phyloP scores from a whole-genome alignment of 306 rosid species.

The Herpetospermum pedunculosum region DNA sequence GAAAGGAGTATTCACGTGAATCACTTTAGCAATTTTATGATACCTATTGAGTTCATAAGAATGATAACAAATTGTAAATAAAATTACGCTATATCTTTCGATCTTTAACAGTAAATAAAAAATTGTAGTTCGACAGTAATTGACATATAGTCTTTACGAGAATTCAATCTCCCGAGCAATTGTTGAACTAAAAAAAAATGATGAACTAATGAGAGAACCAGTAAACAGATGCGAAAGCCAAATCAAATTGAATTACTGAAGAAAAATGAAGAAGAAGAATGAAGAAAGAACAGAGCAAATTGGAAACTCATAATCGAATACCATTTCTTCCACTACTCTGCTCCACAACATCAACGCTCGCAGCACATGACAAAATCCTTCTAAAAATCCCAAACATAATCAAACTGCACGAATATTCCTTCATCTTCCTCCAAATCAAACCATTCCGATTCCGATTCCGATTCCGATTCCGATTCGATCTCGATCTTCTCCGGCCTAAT shows the following conservation, averaged over 20 bases:
- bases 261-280: neutral
- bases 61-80: too few relatives aligned
- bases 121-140: too few relatives aligned
- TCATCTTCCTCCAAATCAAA: slow-evolving; percentile 59
- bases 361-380: slow-evolving; percentile 56
- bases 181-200: too few relatives aligned
- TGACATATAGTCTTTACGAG: too few relatives aligned
- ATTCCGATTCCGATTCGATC: slow-evolving; percentile 1
- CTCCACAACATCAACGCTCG: slow-evolving; percentile 49
- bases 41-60: too few relatives aligned
- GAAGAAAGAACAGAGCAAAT: neutral
- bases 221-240: too few relatives aligned
- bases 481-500: slow-evolving; percentile 14
- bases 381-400: slow-evolving; percentile 44
- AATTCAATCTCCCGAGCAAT: too few relatives aligned
- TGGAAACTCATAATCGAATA: neutral
- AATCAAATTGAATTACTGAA: neutral
- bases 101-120: too few relatives aligned
- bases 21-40: too few relatives aligned
- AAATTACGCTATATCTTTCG: too few relatives aligned
- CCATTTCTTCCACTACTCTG: neutral
- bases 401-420: slow-evolving; percentile 30
- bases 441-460: neutral
- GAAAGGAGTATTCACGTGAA: too few relatives aligned
- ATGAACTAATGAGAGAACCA: too few relatives aligned